Conservation (phyloP, 2,329 filamentous ascomycete species). For the Apiospora kogelbergensis region DNA sequence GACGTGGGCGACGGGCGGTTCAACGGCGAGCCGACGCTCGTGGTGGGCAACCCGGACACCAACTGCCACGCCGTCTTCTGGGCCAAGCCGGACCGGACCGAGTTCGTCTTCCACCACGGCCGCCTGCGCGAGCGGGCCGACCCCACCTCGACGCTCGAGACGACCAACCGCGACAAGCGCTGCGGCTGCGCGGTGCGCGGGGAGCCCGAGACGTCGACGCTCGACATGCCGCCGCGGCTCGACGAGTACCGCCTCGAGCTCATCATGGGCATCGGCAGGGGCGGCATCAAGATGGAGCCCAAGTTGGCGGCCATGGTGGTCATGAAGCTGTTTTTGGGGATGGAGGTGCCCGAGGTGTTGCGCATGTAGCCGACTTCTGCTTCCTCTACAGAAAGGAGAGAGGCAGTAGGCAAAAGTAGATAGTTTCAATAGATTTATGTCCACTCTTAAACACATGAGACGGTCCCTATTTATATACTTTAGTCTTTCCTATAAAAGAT, state of each 20-base stretch:
- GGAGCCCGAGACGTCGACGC: not conserved
- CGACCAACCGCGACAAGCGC: conserved; percentile 9
- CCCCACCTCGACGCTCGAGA: not conserved
- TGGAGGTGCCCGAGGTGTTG: conserved; percentile 17
- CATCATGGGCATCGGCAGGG: conserved; percentile 2
- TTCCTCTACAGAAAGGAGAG: not conserved
- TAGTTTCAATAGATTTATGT: too few relatives aligned
- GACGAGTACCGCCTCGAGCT: conserved; percentile 15
- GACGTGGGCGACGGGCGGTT: conserved; percentile 3
- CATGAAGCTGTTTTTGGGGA: conserved; percentile 22
- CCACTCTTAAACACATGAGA: too few relatives aligned
- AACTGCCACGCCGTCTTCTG: conserved; percentile 17
- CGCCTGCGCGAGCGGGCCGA: not conserved
- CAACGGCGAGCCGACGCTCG: conserved; percentile 12
- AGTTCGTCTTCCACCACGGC: conserved; percentile 17
- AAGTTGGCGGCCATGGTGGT: conserved; percentile 21
- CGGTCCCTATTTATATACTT: too few relatives aligned
- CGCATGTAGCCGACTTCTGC: not conserved
- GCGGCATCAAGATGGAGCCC: conserved; percentile 15
- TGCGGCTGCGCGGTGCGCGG: conserved; percentile 3
- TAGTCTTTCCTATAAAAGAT: too few relatives aligned
- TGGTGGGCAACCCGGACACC: conserved; percentile 15
- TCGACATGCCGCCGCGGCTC: conserved; percentile 12
- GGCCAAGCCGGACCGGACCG: not conserved
- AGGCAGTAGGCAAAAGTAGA: not conserved